Conservation (phyloP, 2,329 filamentous ascomycete genomes). For the Macrophomina pseudophaseolina region DNA sequence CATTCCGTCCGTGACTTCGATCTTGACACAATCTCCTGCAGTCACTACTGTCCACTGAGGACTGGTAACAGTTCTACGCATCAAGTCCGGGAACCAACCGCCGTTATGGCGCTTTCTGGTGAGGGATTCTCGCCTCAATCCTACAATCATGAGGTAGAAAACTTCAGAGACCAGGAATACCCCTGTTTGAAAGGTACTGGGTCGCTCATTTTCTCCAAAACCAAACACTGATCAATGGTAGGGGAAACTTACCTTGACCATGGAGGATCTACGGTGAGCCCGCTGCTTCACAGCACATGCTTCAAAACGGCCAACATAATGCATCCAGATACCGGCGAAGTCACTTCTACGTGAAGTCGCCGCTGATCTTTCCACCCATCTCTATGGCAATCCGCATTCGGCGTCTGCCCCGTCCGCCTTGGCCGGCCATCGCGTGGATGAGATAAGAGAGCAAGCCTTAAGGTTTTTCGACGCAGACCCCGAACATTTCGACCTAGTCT, state of each 20-base stretch:
- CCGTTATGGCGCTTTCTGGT: no score
- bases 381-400: conserved; percentile 94
- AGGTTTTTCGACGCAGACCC: conserved; percentile 82
- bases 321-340: conserved; percentile 76
- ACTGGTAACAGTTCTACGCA: no score
- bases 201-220: not conserved
- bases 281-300: not conserved
- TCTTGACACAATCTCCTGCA: no score
- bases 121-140: no score
- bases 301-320: no score
- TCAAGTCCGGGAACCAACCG: no score
- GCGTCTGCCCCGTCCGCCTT: conserved; percentile 71
- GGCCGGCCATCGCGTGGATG: conserved; percentile 70
- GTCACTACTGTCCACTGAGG: no score
- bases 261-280: conserved; percentile 51
- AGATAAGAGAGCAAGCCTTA: conserved; percentile 66
- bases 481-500: conserved; percentile 82
- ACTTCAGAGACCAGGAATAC: conserved; percentile 47
- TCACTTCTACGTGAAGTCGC: conserved; percentile 77
- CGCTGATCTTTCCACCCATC: conserved; percentile 69
- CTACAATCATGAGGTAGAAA: conserved; percentile 37
- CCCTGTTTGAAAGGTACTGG: conserved; percentile 39
- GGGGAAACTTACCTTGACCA: conserved; percentile 61
- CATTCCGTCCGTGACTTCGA: no score
- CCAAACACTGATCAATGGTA: not conserved